Evolutionary conservation across 768 basidiomycete species (phyloP).

Genomic region (Tylopilus plumbeoviolaceoides): DNA sequence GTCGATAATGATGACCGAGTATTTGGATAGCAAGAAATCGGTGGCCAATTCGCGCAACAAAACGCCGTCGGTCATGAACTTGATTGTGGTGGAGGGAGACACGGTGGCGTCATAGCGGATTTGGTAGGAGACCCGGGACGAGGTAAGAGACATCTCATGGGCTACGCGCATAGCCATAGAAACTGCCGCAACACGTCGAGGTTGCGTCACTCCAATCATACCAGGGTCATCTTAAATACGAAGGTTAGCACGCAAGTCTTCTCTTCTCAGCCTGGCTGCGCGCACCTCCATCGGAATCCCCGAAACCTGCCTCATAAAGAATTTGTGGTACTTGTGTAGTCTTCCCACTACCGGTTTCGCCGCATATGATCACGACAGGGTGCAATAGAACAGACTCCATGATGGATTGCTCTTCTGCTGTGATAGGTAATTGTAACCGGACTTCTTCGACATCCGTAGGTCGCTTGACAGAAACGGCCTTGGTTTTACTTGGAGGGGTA

Average conservation of each 20-base stretch:
- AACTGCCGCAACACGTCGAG: conserved; percentile 94
- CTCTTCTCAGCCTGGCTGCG: conserved; percentile 13
- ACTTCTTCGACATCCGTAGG: conserved; percentile 70
- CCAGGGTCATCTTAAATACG: conserved; percentile 81
- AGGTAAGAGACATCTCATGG: conserved; percentile 83
- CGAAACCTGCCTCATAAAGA: conserved; percentile 96
- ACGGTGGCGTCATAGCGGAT: conserved; percentile 97
- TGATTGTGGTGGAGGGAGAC: conserved; percentile 86
- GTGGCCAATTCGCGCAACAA: conserved; percentile 86
- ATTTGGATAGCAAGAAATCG: conserved; percentile 91
- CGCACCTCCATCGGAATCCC: conserved; percentile 72
- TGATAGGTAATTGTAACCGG: conserved; percentile 79
- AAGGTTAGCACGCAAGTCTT: neutral
- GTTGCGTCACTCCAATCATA: conserved; percentile 97
- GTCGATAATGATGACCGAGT: conserved; percentile 93
- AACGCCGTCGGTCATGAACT: conserved; percentile 99
- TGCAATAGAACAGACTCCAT: conserved; percentile 89
- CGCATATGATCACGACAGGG: conserved; percentile 66
- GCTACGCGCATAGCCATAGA: conserved; percentile 93
- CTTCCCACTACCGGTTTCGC: conserved; percentile 98
- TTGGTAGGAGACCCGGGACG: conserved; percentile 87
- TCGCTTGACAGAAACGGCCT: conserved; percentile 55
- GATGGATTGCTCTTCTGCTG: conserved; percentile 90
- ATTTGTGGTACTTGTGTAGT: conserved; percentile 99
- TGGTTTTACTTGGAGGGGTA: conserved; percentile 28